Conservation (phyloP, 2,329 filamentous ascomycete species). For the Pseudopyricularia cyperi region DNA sequence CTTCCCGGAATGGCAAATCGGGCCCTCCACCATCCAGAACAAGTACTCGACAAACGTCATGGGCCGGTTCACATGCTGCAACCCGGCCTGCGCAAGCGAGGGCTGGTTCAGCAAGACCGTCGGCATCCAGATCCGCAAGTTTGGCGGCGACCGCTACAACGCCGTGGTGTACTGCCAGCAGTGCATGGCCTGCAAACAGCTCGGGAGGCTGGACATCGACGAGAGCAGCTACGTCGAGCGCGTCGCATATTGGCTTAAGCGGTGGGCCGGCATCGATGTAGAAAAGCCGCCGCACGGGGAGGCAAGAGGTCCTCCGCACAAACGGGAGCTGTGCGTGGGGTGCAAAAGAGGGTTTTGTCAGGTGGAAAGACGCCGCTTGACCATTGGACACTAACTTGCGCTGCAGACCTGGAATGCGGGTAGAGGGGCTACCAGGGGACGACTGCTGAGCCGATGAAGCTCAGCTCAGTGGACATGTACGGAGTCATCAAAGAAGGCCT, state of each 20-base stretch:
- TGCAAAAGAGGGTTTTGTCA: slow-evolving; percentile 20
- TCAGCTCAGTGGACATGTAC: no score
- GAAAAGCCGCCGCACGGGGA: slow-evolving; percentile 2
- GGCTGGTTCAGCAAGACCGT: slow-evolving; percentile 21
- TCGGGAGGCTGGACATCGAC: slow-evolving; percentile 15
- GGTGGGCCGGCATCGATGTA: slow-evolving; percentile 17
- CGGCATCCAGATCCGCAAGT: slow-evolving; percentile 19
- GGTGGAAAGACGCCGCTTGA: neutral
- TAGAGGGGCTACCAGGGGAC: no score
- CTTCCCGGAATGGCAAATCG: no score
- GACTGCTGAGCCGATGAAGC: no score
- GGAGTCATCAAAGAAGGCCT: no score
- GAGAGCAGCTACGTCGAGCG: slow-evolving; percentile 19
- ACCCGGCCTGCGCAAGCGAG: slow-evolving; percentile 7
- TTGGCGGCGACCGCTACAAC: slow-evolving; percentile 17
- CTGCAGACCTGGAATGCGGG: no score
- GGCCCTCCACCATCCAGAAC: no score
- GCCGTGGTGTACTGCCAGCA: slow-evolving; percentile 22
- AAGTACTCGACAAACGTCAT: neutral
- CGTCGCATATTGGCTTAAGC: slow-evolving; percentile 21
- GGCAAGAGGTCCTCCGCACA: slow-evolving; percentile 11
- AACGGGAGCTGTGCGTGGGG: slow-evolving; percentile 18
- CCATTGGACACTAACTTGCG: neutral
- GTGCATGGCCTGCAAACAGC: slow-evolving; percentile 16
- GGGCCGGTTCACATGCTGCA: slow-evolving; percentile 1